A percentile compares a stretch with the other conserved stretches of the same genome.
Conservation (phyloP, 129 eudicot genomes). For the Flaveria linearis region DNA sequence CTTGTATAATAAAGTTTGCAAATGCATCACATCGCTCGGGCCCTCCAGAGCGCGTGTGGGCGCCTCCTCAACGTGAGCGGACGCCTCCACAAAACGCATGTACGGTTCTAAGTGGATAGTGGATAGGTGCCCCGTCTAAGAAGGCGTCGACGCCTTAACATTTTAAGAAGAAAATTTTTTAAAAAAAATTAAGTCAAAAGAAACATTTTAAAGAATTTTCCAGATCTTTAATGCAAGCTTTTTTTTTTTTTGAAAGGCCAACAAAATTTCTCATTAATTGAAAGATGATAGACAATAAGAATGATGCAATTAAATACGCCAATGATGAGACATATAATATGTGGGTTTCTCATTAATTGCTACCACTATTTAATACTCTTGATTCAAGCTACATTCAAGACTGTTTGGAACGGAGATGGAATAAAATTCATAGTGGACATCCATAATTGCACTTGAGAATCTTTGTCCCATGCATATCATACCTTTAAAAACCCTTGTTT, state of each 20-base stretch:
- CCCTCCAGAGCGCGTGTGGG: no score
- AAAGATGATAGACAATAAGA: slow-evolving; percentile 15
- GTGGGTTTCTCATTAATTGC: slow-evolving; percentile 33
- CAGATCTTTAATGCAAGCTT: not conserved
- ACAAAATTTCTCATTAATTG: not conserved
- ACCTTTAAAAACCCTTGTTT: slow-evolving; percentile 30
- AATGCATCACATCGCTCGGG: no score
- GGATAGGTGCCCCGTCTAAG: no score
- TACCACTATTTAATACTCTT: slow-evolving; percentile 15
- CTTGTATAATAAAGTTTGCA: no score
- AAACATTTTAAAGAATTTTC: no score
- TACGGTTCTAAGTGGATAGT: no score
- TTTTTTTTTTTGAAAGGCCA: no score
- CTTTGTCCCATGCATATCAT: slow-evolving; percentile 35
- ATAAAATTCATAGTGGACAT: slow-evolving; percentile 19
- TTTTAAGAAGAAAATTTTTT: no score
- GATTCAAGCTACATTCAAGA: slow-evolving; percentile 24
- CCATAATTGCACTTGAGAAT: slow-evolving; percentile 42
- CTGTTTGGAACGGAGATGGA: slow-evolving; percentile 20
- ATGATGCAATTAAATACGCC: slow-evolving; percentile 22
- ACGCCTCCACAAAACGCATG: no score
- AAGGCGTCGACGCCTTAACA: no score
- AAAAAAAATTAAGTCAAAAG: no score
- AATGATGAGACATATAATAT: slow-evolving; percentile 22
- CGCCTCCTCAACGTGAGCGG: no score